Base-by-base conservation (phyloP, 2,329 filamentous ascomycete species). In the Pyrenophora teres region DNA sequence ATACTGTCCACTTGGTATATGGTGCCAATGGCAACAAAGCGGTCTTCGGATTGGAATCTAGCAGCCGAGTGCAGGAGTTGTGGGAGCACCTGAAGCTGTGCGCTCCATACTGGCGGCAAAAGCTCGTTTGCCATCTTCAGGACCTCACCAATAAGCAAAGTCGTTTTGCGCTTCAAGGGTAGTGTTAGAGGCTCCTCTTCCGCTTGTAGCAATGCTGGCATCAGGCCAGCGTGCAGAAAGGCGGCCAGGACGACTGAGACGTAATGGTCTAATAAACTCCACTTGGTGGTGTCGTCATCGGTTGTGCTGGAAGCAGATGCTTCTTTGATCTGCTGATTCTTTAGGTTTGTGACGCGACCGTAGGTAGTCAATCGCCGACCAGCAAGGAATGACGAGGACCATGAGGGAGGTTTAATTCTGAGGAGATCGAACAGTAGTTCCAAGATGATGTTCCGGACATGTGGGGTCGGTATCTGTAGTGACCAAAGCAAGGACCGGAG, bases 1-100 rank as follows among this genome's bases (percentile, higher is more conserved):
- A 99, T 92, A 69, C 93, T 97, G 76, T 96, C 96, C 46, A 99
- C 96, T 70, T 97, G 94, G 67, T 97, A 99, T 10, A 99, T 90
- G 15, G 95, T 95, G 6, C 91, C 87, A 6, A 91, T 92, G 6
- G 93, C 91, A 50, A 89, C 81, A 62, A 92, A 92, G 47, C 90
- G 87, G 19, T 86, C 82, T 25, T 92, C 85, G 16, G 85, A 80
- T 18, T 84, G 79, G 63, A 92, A 90, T 30, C 86, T 82, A 2
- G 89, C 82, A 4, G 92, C 91, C 0, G 87, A 85, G 6, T 87
- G 81, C 65, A 99, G 88, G 1, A 97, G 80, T 55, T 93, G 88
- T 0, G 94, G 94, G 15, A 99, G 82, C 5, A 96, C 83, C 68
- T 99, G 94, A 19, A 99, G 78, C 40, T 91, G 83, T 43, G 87